Evolutionary conservation across 2,329 filamentous ascomycete genomes (phyloP).

Genomic region (Periglandula ipomoeae): DNA sequence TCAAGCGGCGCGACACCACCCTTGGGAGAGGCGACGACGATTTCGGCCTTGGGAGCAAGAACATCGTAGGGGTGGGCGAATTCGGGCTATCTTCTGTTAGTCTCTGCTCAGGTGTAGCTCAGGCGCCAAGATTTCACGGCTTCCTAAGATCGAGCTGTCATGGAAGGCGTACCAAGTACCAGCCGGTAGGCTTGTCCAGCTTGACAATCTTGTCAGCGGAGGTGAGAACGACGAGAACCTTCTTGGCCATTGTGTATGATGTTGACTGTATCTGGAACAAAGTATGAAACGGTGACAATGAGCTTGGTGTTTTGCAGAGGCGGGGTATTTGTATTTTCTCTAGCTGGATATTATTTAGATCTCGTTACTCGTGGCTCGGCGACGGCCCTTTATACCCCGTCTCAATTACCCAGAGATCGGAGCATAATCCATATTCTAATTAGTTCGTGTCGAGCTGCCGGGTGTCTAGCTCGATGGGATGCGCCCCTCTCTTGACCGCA

Average conservation of each 20-base stretch:
- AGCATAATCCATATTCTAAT: background rate
- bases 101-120: background rate
- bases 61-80: slow-evolving; percentile 56
- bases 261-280: background rate
- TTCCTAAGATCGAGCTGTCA: too few relatives aligned
- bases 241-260: slow-evolving; percentile 35
- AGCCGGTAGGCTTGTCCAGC: slow-evolving; percentile 52
- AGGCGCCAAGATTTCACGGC: too few relatives aligned
- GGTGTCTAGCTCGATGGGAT: background rate
- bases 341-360: background rate
- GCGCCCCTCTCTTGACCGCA: background rate
- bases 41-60: slow-evolving; percentile 41
- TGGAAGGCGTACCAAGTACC: slow-evolving; percentile 50
- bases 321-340: background rate
- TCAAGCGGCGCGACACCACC: slow-evolving; percentile 56
- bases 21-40: slow-evolving; percentile 52
- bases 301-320: background rate
- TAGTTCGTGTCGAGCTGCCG: background rate
- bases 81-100: slow-evolving; percentile 36
- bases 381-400: background rate
- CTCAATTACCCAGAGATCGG: background rate
- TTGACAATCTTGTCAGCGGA: slow-evolving; percentile 43
- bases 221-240: slow-evolving; percentile 63
- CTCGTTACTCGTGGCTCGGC: background rate
- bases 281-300: background rate